Percentiles rank a stretch among this genome's conserved stretches.
Evolutionary conservation across 345 rosid genomes (phyloP).

Genomic region (Populus davidiana): DNA sequence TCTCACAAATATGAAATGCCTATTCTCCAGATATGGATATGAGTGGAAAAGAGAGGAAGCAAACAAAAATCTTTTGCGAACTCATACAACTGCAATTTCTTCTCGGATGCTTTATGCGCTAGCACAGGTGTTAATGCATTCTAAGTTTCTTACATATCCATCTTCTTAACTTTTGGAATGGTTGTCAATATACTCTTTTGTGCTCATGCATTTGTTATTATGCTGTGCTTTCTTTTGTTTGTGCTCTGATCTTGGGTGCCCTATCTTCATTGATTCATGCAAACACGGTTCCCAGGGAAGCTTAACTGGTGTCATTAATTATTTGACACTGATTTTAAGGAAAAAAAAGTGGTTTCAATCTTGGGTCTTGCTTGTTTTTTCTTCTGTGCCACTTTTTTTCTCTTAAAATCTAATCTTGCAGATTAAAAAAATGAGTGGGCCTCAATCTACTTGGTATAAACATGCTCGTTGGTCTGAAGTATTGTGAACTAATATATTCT

Average conservation of each 20-base stretch:
- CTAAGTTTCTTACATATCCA: background rate
- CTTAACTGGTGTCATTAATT: background rate
- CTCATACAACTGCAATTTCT: conserved; percentile 95
- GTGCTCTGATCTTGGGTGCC: background rate
- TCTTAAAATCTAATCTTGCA: background rate
- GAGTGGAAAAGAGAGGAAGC: conserved; percentile 99
- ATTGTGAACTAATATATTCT: background rate
- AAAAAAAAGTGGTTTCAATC: background rate
- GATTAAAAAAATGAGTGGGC: background rate
- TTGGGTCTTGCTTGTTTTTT: background rate
- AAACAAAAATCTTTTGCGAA: conserved; percentile 83
- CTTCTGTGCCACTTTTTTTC: background rate
- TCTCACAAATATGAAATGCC: background rate
- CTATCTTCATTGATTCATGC: background rate
- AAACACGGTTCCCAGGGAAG: background rate
- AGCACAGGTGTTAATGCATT: conserved; percentile 54
- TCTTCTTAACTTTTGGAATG: background rate
- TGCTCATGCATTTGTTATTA: background rate
- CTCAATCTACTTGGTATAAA: background rate
- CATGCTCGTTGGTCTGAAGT: background rate
- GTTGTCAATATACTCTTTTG: background rate
- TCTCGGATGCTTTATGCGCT: conserved; percentile 84
- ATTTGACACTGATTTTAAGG: background rate
- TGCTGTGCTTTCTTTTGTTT: background rate
- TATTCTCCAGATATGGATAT: conserved; percentile 56